Evolutionary conservation across 345 rosid genomes (phyloP).

Genomic region (Citrus cavaleriei): DNA sequence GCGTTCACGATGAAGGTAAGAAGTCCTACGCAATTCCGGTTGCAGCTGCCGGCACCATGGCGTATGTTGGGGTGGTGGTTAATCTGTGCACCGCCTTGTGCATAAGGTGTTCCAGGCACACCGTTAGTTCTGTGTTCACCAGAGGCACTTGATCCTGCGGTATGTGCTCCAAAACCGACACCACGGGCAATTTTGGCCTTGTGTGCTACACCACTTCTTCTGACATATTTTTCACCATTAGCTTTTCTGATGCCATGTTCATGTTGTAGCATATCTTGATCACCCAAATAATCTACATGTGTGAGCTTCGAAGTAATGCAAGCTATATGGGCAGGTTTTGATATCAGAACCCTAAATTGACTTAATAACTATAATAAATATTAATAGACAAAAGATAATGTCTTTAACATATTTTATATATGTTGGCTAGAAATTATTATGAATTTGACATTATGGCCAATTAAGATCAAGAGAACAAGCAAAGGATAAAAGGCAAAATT

Average conservation of each 20-base stretch:
- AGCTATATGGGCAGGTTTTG: too few relatives aligned
- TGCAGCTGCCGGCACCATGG: slow-evolving; percentile 12
- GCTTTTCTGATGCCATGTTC: neutral
- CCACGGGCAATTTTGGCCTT: neutral
- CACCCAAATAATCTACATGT: neutral
- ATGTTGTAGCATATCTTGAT: neutral
- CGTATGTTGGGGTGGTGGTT: slow-evolving; percentile 19
- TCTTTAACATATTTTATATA: too few relatives aligned
- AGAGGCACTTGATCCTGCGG: neutral
- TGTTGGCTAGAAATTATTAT: too few relatives aligned
- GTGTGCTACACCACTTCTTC: neutral
- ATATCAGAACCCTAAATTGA: too few relatives aligned
- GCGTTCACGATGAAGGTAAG: neutral
- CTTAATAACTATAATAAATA: too few relatives aligned
- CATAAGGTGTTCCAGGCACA: neutral
- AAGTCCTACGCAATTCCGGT: neutral
- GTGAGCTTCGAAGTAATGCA: too few relatives aligned
- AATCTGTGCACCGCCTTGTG: slow-evolving; percentile 20
- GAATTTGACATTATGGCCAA: too few relatives aligned
- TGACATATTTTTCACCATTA: neutral
- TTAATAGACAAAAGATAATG: too few relatives aligned
- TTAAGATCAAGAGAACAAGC: too few relatives aligned
- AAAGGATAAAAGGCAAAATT: neutral
- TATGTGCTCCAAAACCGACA: neutral
- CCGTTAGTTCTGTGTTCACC: neutral